phyloP scores from a whole-genome alignment of 306 rosid genomes.

The Lathyrus oleraceus region DNA sequence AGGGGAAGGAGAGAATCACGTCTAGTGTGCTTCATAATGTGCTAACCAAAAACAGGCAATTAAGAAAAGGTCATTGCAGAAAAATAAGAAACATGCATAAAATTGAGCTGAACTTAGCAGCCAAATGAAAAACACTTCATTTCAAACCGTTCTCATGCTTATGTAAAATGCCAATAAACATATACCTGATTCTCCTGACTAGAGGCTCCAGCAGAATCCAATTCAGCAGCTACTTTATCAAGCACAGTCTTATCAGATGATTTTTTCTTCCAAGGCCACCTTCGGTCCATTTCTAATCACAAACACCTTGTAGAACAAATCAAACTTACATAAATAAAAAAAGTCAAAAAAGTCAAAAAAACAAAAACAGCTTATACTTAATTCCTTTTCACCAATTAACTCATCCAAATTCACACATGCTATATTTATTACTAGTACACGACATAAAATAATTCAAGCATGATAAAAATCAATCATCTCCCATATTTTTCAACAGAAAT shows the following conservation, averaged over 20 bases:
- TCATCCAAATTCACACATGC: conserved; percentile 15
- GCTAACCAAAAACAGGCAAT: not conserved
- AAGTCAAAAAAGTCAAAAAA: not conserved
- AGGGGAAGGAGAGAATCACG: not conserved
- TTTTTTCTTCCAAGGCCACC: conserved; percentile 99
- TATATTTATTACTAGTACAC: not conserved
- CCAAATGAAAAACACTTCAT: conserved; percentile 19
- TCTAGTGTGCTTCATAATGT: not conserved
- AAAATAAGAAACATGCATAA: conserved; percentile 16
- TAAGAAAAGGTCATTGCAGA: not conserved
- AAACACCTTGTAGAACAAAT: conserved; percentile 17
- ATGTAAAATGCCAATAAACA: conserved; percentile 23
- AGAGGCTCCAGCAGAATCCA: conserved; percentile 52
- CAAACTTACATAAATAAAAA: conserved; percentile 20
- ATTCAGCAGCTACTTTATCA: conserved; percentile 70
- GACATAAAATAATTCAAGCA: not conserved
- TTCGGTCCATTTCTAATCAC: conserved; percentile 71
- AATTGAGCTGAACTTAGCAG: not conserved
- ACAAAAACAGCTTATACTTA: not conserved
- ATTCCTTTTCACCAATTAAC: not conserved
- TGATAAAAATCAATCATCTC: not conserved
- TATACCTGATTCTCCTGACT: conserved; percentile 59
- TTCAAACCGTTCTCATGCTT: not conserved
- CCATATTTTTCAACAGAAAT: conserved; percentile 18
- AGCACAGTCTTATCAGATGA: conserved; percentile 79